Evolutionary conservation across 1,284 basidiomycete genomes (phyloP), one percentile per base, ranked within the genome.

Genomic region (Chiua sp.): DNA sequence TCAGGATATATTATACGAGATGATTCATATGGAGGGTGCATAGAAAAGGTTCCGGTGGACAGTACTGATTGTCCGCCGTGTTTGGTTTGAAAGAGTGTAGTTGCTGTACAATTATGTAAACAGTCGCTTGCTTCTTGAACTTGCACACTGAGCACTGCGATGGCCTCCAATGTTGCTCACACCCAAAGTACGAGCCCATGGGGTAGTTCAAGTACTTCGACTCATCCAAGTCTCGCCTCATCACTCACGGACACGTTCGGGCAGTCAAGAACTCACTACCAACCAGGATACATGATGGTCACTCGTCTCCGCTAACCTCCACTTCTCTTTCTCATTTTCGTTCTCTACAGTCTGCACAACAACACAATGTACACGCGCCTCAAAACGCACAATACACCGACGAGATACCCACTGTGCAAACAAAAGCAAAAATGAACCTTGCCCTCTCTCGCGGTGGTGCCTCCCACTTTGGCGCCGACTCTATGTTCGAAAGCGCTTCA

Each of bases 401-500:
- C 61, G 90, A 92, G 59, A 79, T 83, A 48, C 88, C 89, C 10
- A 79, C 88, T 15, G 86, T 92, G 18, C 86, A 82, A 59, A 91
- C 88, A 0, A 90, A 91, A 70, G 90, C 90, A 23, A 91, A 92
- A 71, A 82, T 91, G 77, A 90, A 87, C 68, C 81, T 87, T 55
- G 80, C 82, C 8, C 77, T 90, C 20, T 79, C 86, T n/a, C 81
- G 86, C 53, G 82, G 83, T 20, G 78, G 85, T 23, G 79, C 84
- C 1, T 81, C 85, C 16, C 87, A 89, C 60, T 91, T 90, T 75
- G 90, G 88, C 2, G 86, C 88, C 77, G 89, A 90, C 62, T 90
- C 90, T 23, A 91, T 92, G 90, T 91, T 92, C 64, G 84, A 91
- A 70, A 90, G 82, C 61, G 80, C 86, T 33, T 83, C 86, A 82